phyloP scores from a whole-genome alignment of 768 basidiomycete genomes.

The Clitopilus passeckerianus region DNA sequence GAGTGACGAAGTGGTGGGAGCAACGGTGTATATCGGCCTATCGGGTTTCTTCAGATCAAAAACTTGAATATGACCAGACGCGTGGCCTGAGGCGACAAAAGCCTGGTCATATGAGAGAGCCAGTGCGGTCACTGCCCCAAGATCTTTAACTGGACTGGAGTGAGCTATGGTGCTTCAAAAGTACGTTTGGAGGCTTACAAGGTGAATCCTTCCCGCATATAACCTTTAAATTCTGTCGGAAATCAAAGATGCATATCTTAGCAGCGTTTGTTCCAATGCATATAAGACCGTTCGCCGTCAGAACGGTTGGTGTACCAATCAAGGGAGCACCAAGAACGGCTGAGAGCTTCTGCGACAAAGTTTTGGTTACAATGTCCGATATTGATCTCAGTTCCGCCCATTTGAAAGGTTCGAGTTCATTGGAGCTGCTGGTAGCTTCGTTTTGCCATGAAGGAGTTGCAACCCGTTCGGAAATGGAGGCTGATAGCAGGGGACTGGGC shows the following conservation, averaged over 20 bases:
- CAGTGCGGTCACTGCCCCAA: slow-evolving; percentile 83
- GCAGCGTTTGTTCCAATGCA: slow-evolving; percentile 86
- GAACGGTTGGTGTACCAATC: slow-evolving; percentile 67
- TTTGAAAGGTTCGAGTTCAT: slow-evolving; percentile 57
- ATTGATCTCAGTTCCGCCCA: slow-evolving; percentile 70
- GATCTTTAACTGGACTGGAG: slow-evolving; percentile 41
- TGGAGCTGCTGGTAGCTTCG: neutral
- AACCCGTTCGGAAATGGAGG: neutral
- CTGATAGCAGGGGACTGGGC: neutral
- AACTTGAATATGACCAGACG: slow-evolving; percentile 78
- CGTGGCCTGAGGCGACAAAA: slow-evolving; percentile 85
- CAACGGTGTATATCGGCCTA: slow-evolving; percentile 60
- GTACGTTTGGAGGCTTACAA: slow-evolving; percentile 35
- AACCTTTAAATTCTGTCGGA: slow-evolving; percentile 78
- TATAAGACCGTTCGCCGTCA: slow-evolving; percentile 83
- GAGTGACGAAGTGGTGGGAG: slow-evolving; percentile 63
- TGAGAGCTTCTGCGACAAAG: slow-evolving; percentile 52
- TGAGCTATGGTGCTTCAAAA: slow-evolving; percentile 7
- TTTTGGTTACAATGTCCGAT: slow-evolving; percentile 50
- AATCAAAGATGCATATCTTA: slow-evolving; percentile 80
- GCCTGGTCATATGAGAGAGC: slow-evolving; percentile 93
- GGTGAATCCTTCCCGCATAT: slow-evolving; percentile 69
- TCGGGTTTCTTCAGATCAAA: slow-evolving; percentile 75
- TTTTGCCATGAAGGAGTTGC: neutral
- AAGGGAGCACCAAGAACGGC: slow-evolving; percentile 54